These are phyloP conservation scores for Rhododendron williamsianum DNA, from an alignment of 148 eudicot species.

Conservation along the genomic window DNA sequence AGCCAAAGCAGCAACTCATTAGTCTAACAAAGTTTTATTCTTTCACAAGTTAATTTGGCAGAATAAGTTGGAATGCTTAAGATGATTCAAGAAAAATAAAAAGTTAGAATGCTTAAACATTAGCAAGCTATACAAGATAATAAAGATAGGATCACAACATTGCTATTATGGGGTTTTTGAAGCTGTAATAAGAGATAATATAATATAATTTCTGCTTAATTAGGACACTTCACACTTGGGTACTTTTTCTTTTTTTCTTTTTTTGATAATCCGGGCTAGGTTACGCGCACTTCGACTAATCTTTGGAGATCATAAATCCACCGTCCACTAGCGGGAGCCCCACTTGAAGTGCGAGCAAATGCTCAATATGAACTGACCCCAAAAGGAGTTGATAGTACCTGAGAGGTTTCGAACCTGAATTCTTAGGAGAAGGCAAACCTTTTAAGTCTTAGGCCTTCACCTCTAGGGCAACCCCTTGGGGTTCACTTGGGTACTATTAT, in stretches of 20 bases:
- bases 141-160: neutral
- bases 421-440: too few relatives aligned
- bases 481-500: too few relatives aligned
- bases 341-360: too few relatives aligned
- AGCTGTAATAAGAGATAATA: neutral
- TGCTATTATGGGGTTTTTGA: neutral
- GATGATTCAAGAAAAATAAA: neutral
- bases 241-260: neutral
- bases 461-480: too few relatives aligned
- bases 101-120: neutral
- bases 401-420: too few relatives aligned
- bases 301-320: too few relatives aligned
- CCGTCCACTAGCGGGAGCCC: too few relatives aligned
- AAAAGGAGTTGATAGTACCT: too few relatives aligned
- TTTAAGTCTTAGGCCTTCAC: too few relatives aligned
- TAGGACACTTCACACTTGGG: neutral
- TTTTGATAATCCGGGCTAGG: too few relatives aligned
- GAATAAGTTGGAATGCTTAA: neutral
- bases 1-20: slow-evolving; percentile 33
- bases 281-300: too few relatives aligned
- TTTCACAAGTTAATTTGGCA: neutral
- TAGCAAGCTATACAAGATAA: neutral
- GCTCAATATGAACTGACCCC: too few relatives aligned
- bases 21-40: slow-evolving; percentile 21
- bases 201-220: neutral